Base-by-base conservation (phyloP, 805 yeast genomes). In the Priceomyces castillae region DNA sequence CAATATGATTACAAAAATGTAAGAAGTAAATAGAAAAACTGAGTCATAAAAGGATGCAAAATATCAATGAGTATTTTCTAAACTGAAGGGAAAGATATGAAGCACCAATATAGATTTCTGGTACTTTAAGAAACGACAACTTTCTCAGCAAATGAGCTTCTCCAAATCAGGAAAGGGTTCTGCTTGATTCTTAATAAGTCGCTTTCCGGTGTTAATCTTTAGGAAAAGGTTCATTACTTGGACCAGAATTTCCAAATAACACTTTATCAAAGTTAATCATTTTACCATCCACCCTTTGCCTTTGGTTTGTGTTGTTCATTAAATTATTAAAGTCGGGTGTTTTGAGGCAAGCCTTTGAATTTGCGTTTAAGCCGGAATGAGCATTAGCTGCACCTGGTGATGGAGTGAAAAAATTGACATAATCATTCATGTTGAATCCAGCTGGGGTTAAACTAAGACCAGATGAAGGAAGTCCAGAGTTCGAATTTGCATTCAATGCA, bases 371-470 rank as follows among this genome's bases (percentile, higher is more conserved):
- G 47, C 49, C 33, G 10, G 41, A 28, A 28, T 38, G 41, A 18
- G 37, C 30, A 25, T 36, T 43, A 12, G 44, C 48, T 22, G 55
- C 52, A 4, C 72, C 70, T 2, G 86, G 86, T 7, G 86, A 80
- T 2, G 94, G 94, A 1, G 90, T 81, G 58, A 83, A 82, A 49
- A 85, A 74, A 57, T 87, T 84, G 30, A 88, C 84, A 59, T 86
- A 87, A 58, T 87, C 96, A 57, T 80, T 82, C 82, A 87, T 80
- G 61, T 87, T 86, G 67, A 87, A 86, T 2, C 84, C 85, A 1
- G 84, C 84, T 0, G 86, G 84, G 7, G 76, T 62, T 25, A 73
- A 70, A 11, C 74, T 71, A 34, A 71, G 53, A 0, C 75, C 75
- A 1, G 67, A 64, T 2, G 74, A 69, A 2, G 75, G 76, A 30